Base-by-base conservation (phyloP, 1,284 basidiomycete species). In the Fomitopsis palustris region DNA sequence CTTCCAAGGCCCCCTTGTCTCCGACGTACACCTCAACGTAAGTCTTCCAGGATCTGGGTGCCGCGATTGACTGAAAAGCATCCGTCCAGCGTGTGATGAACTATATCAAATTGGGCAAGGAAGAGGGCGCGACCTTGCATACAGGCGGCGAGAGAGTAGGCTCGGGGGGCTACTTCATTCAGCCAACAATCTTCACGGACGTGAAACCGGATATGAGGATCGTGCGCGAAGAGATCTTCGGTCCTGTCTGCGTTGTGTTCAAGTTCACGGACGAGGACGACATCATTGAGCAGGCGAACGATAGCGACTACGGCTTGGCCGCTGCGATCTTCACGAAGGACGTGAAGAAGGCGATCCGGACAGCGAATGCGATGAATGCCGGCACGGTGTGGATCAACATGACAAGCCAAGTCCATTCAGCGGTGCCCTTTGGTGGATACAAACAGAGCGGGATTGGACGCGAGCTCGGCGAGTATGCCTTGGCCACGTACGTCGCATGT, bases 1-100 rank as follows among this genome's bases (percentile, higher is more conserved):
- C 41, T 84, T 87, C 76, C 93, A 95, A 70, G 95, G 95, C 45
- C 94, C 95, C n/a, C 93, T 94, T 75, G 89, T 96, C 58, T 93
- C 87, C 2, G 73, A 91, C 67, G 69, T 75, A 21, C 88, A 90
- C 64, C 88, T 79, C 64, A 78, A 90, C 60, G 86, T 87, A 53
- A 23, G 75, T 31, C 25, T n/a, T n/a, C n/a, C n/a, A n/a, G n/a
- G n/a, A n/a, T n/a, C n/a, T n/a, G n/a, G n/a, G n/a, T n/a, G n/a
- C n/a, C n/a, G n/a, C n/a, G n/a, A n/a, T n/a, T n/a, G n/a, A n/a
- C n/a, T n/a, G n/a, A n/a, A n/a, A n/a, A n/a, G n/a, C n/a, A n/a
- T n/a, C n/a, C n/a, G n/a, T n/a, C n/a, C 63, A 84, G 84, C 83
- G 93, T 63, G 90, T 96, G 76, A 91, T 95, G 90, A 80, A 77